Evolutionary conservation across 2,329 filamentous ascomycete genomes (phyloP).

Genomic region (Arthrobotrys musiformis): DNA sequence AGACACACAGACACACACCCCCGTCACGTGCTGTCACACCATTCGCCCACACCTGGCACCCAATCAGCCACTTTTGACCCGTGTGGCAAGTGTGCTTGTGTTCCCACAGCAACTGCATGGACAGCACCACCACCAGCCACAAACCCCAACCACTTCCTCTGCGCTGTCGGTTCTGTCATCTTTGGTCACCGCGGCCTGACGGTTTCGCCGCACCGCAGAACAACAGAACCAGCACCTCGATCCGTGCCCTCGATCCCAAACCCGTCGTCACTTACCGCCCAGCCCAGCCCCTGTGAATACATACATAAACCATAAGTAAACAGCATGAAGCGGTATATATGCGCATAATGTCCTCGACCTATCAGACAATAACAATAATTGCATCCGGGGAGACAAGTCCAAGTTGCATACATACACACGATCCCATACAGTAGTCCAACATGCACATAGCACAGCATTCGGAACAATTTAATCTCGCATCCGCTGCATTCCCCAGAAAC

Average conservation of each 20-base stretch:
- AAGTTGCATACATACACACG: no score
- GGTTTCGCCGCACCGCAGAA: slow-evolving; percentile 25
- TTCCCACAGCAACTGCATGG: slow-evolving; percentile 41
- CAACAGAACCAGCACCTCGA: slow-evolving; percentile 50
- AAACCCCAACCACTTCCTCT: not conserved
- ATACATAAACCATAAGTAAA: not conserved
- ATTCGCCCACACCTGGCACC: not conserved
- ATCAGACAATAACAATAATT: no score
- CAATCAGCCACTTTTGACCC: not conserved
- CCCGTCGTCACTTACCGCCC: no score
- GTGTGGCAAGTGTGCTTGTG: slow-evolving; percentile 24
- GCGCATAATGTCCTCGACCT: no score
- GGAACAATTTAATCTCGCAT: not conserved
- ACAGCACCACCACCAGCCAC: slow-evolving; percentile 1
- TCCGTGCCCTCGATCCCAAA: no score
- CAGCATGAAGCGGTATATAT: not conserved
- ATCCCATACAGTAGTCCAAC: no score
- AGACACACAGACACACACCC: not conserved
- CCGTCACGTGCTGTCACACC: not conserved
- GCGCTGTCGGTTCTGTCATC: not conserved
- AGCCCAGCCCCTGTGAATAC: not conserved
- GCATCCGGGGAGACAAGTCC: no score
- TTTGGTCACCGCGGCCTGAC: slow-evolving; percentile 19
- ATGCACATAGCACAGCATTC: not conserved
- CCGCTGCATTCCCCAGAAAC: not conserved